Evolutionary conservation across 1,139 yeast genomes (phyloP), one percentile per base, ranked within the genome.

Genomic region (Candida sp.): DNA sequence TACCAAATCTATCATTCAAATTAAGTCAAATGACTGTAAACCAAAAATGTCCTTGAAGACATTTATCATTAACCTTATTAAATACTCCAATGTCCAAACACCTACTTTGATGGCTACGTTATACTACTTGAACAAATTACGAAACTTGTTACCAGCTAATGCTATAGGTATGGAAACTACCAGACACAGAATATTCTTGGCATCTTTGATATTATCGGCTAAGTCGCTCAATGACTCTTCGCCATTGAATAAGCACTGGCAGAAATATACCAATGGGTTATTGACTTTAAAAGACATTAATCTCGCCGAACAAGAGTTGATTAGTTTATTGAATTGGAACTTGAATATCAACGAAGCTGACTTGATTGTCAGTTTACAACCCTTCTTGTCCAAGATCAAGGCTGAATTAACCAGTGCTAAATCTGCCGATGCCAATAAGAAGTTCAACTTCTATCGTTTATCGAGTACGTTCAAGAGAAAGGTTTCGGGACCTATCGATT

Each of bases 231-330:
- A 93, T 64, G 99, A 93, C 68, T 84, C 96, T 3, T 84, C 95
- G 15, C 99, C 98, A 41, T 78, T 91, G 63, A 93, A 93, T 68
- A 90, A 86, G 67, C 97, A 91, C 70, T 93, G 99, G 99, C 85
- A 96, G 12, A 77, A 80, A 48, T 91, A 90, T 70, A 89, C 98
- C 11, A 82, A 84, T 61, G 97, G 97, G 1, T 71, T 93, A 45
- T 77, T 93, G 52, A 63, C 82, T 22, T 69, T 87, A 40, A 76
- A 75, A 25, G 98, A 93, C 58, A 91, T 93, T 46, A 93, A 93
- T 65, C 81, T 90, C 60, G 88, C 95, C 58, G 99, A 93, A 68
- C 76, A 90, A 53, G 98, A 93, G 66, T 73, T 93, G 52, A 79
- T 91, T 43, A 80, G 78, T 40, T 81, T 89, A 52, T 76, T 93